A percentile compares a stretch with the other conserved stretches of the same genome.
These are phyloP conservation scores for Boletus reticulatus DNA, from an alignment of 768 basidiomycete species.

Conservation along the genomic window DNA sequence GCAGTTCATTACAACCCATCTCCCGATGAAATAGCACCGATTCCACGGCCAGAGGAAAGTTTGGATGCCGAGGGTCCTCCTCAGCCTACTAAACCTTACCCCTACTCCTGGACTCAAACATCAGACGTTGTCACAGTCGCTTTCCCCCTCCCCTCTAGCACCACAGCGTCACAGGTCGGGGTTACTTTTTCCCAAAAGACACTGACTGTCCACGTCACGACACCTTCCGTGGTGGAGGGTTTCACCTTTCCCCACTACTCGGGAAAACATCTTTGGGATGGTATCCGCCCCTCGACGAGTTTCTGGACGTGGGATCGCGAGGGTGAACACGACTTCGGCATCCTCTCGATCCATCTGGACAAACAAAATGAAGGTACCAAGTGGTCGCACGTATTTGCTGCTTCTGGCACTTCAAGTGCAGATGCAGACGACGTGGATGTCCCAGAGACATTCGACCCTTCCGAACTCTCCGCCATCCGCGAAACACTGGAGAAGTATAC, in stretches of 20 bases:
- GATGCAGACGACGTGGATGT: slow-evolving; percentile 60
- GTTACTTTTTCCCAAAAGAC: slow-evolving; percentile 64
- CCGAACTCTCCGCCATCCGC: slow-evolving; percentile 73
- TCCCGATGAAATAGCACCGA: slow-evolving; percentile 63
- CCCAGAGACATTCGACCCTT: slow-evolving; percentile 85
- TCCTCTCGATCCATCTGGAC: slow-evolving; percentile 82
- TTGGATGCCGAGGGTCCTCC: slow-evolving; percentile 39
- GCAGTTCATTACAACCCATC: slow-evolving; percentile 52
- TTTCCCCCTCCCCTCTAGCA: slow-evolving; percentile 77
- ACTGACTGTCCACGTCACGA: slow-evolving; percentile 61
- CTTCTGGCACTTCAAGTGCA: slow-evolving; percentile 35
- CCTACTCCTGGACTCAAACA: slow-evolving; percentile 94
- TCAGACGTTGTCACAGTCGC: slow-evolving; percentile 79
- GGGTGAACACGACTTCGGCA: slow-evolving; percentile 61
- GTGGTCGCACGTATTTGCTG: slow-evolving; percentile 85
- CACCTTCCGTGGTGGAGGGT: slow-evolving; percentile 26
- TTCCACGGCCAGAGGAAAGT: slow-evolving; percentile 61
- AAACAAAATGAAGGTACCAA: slow-evolving; percentile 80
- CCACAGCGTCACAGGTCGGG: slow-evolving; percentile 59
- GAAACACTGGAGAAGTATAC: slow-evolving; percentile 90
- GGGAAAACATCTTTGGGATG: slow-evolving; percentile 72
- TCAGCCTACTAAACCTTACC: slow-evolving; percentile 54
- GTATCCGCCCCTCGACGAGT: slow-evolving; percentile 72
- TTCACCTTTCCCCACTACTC: slow-evolving; percentile 57
- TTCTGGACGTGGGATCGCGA: slow-evolving; percentile 93